Evolutionary conservation across 495 filamentous ascomycete species (phyloP), one percentile per base, ranked within the genome.

Genomic region (Endocarpon pusillum): DNA sequence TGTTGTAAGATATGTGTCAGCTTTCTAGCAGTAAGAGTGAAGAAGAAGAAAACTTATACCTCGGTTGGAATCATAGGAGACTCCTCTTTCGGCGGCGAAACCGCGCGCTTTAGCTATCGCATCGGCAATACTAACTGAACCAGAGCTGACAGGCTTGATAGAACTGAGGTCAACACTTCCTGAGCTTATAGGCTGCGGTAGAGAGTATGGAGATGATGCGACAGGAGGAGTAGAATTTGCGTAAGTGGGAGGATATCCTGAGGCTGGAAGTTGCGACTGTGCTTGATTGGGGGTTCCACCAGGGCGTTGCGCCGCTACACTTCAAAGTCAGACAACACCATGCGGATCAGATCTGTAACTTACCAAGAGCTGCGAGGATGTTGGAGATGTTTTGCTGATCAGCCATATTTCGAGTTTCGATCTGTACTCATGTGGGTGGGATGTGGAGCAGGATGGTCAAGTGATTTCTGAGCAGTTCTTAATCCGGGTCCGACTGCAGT

Each of bases 91-190:
- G 17, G 73, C 67, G 15, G 81, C 77, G 48, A 71, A 73, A 8
- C 71, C 71, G 40, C 73, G 75, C 3, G 76, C 80, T 42, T 74
- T 74, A 3, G 76, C 75, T 36, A 86, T 66, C 5, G 81, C 77
- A 46, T 84, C 79, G 21, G 67, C 61, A 24, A 85, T 59, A 37
- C 69, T 79, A 16, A 85, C 73, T 8, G 73, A 75, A 29, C 82
- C 81, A 2, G 76, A 76, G 40, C 64, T 75, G 21, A 71, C 64
- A 8, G 80, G 79, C 43, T 74, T 77, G 45, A 86, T 79, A 7
- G 67, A 61, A 51, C 72, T 81, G 22, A 89, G 51, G 44, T 89
- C 82, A 34, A 83, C 59, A 33, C 62, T 75, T 7, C 78, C 81
- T 15, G 75, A 72, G 14, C 60, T 64, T 18, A 69, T 66, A 5